Evolutionary conservation across 257 asterid species (phyloP), one percentile per base, ranked within the genome.

Genomic region (Asclepias syriaca): DNA sequence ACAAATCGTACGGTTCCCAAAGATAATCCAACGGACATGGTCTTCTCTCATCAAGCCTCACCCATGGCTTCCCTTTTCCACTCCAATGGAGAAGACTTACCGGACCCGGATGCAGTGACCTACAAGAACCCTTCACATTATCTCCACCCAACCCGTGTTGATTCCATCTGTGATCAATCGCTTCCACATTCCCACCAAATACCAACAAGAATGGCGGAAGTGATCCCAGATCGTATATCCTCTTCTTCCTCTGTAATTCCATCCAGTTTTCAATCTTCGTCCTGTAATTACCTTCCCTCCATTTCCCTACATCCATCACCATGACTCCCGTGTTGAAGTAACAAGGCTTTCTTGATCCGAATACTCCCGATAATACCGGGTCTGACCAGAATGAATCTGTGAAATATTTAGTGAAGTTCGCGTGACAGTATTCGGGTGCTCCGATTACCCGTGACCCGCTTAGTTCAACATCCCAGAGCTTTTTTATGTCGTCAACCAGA

Each of bases 141-240:
- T 90, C 95, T 3, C 96, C 96, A 18, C 96, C 96, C n/a, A 88
- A 70, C 2, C 96, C 96, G 58, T 90, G 96, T 51, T 90, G 95
- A 74, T 90, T 90, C 96, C 96, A 90, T 75, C 92, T 68, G 50
- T 90, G 96, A 45, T 86, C 79, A 8, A 90, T 88, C 45, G 92
- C 82, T 82, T 85, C 92, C 72, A 90, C 87, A 29, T 86, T 83
- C 19, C 95, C 96, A 19, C 87, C 96, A 58, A 90, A 90, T 0
- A 85, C 92, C 0, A 90, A 83, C 82, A 90, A 54, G 60, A 82
- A 88, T 0, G 96, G 95, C 0, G 96, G 96, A 79, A 90, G 50
- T 0, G 96, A 90, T 0, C 96, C 96, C 85, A 90, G 77, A 75
- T 90, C 96, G 68, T 90, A 90, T 16, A 90, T 88, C 76, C 95